Conservation (phyloP, 495 filamentous ascomycete species). For the Tuber microsphaerosporum region DNA sequence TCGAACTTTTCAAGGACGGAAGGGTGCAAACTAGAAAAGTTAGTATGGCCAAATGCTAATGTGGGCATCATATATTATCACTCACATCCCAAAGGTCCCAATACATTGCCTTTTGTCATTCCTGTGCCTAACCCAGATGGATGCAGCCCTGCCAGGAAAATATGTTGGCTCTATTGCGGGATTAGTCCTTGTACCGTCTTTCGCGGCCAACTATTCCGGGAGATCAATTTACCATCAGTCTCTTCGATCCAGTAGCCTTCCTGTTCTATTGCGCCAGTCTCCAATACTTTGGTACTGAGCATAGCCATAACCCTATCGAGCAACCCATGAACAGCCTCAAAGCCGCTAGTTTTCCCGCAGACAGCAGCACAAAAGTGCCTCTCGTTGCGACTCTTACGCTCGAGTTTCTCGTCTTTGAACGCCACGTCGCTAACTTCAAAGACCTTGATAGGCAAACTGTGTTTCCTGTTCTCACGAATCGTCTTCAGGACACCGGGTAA, state of each 20-base stretch:
- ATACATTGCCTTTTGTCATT: constrained; percentile 63
- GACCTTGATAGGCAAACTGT: constrained; percentile 81
- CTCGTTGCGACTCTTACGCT: constrained; percentile 85
- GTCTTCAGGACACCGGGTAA: constrained; percentile 92
- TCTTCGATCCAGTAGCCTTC: constrained; percentile 90
- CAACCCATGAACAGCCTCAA: constrained; percentile 92
- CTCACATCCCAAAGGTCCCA: constrained; percentile 75
- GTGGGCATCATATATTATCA: constrained; percentile 20
- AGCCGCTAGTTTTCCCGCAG: constrained; percentile 90
- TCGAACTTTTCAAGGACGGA: constrained; percentile 90
- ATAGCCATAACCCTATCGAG: constrained; percentile 87
- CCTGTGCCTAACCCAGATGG: constrained; percentile 61
- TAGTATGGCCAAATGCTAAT: background rate
- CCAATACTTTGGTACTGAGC: constrained; percentile 73
- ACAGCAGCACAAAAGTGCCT: constrained; percentile 90
- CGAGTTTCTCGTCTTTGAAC: constrained; percentile 69
- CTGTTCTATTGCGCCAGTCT: constrained; percentile 47
- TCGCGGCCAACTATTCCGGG: background rate
- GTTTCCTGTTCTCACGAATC: constrained; percentile 85
- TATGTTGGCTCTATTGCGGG: constrained; percentile 65
- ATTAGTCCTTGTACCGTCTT: constrained; percentile 7
- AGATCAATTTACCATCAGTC: constrained; percentile 57
- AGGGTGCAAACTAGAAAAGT: constrained; percentile 59
- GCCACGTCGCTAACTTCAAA: constrained; percentile 90
- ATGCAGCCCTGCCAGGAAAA: constrained; percentile 81